Evolutionary conservation across 441 rosid genomes (phyloP).

Genomic region (Heliophila coronopifolia): DNA sequence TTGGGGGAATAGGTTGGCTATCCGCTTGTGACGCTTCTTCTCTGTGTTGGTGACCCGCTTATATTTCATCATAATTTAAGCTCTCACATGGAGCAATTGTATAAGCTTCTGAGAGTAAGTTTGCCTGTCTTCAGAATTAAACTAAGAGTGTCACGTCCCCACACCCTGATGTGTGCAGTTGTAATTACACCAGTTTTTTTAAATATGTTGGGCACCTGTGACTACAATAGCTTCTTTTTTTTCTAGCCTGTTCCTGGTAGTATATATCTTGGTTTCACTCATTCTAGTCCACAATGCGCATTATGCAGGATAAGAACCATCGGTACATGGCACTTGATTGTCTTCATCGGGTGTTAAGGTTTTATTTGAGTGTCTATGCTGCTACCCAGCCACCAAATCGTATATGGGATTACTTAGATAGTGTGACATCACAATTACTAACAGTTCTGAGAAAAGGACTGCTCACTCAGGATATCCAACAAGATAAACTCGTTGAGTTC

Average conservation of each 20-base stretch:
- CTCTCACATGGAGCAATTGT: slow-evolving; percentile 96
- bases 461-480: slow-evolving; percentile 97
- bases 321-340: slow-evolving; percentile 97
- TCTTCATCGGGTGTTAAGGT: slow-evolving; percentile 94
- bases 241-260: slow-evolving; percentile 4
- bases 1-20: slow-evolving; percentile 74
- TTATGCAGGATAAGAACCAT: slow-evolving; percentile 89
- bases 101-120: slow-evolving; percentile 93
- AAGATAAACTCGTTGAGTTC: slow-evolving; percentile 96
- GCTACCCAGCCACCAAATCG: slow-evolving; percentile 89
- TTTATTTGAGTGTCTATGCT: slow-evolving; percentile 92
- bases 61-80: slow-evolving; percentile 79
- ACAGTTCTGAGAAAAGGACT: slow-evolving; percentile 82
- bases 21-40: slow-evolving; percentile 97
- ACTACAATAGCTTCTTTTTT: slow-evolving; percentile 6
- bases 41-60: slow-evolving; percentile 97
- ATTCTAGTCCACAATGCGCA: background rate
- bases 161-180: slow-evolving; percentile 6
- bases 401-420: slow-evolving; percentile 96
- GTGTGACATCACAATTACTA: slow-evolving; percentile 95
- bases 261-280: slow-evolving; percentile 21
- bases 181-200: background rate
- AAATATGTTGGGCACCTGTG: slow-evolving; percentile 12
- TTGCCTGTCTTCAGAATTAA: slow-evolving; percentile 8
- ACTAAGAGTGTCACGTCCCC: slow-evolving; percentile 4